A percentile compares a stretch with the other conserved stretches of the same genome.
Conservation (phyloP, 768 basidiomycete genomes). For the Inosperma sp. region DNA sequence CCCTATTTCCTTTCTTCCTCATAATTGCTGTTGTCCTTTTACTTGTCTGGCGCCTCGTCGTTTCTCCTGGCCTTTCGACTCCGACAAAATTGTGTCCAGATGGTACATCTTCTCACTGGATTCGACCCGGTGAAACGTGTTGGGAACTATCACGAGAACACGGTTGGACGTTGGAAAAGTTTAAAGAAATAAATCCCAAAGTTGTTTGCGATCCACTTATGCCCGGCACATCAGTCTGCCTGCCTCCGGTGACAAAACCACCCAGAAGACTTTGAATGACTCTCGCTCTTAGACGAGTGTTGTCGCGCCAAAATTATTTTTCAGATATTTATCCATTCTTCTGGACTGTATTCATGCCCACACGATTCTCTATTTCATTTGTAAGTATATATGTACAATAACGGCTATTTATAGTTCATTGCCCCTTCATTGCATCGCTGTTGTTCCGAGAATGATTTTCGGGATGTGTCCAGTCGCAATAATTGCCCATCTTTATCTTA, state of each 20-base stretch:
- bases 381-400: too few relatives aligned
- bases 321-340: too few relatives aligned
- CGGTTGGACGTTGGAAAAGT: slow-evolving; percentile 47
- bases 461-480: too few relatives aligned
- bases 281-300: too few relatives aligned
- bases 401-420: too few relatives aligned
- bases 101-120: slow-evolving; percentile 42
- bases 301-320: too few relatives aligned
- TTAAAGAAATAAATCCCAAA: slow-evolving; percentile 49
- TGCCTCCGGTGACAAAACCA: slow-evolving; percentile 34
- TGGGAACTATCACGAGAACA: slow-evolving; percentile 54
- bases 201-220: slow-evolving; percentile 54
- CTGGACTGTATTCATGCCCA: too few relatives aligned
- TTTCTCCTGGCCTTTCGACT: slow-evolving; percentile 39
- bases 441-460: too few relatives aligned
- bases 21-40: slow-evolving; percentile 59
- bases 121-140: slow-evolving; percentile 59
- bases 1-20: slow-evolving; percentile 70
- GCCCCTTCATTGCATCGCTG: too few relatives aligned
- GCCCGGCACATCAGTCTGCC: slow-evolving; percentile 57
- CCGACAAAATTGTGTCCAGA: slow-evolving; percentile 34
- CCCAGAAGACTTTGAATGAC: background rate
- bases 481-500: too few relatives aligned
- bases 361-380: too few relatives aligned
- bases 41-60: slow-evolving; percentile 57